phyloP scores from a whole-genome alignment of 75 land plant genomes.

The Picea sitchensis region DNA sequence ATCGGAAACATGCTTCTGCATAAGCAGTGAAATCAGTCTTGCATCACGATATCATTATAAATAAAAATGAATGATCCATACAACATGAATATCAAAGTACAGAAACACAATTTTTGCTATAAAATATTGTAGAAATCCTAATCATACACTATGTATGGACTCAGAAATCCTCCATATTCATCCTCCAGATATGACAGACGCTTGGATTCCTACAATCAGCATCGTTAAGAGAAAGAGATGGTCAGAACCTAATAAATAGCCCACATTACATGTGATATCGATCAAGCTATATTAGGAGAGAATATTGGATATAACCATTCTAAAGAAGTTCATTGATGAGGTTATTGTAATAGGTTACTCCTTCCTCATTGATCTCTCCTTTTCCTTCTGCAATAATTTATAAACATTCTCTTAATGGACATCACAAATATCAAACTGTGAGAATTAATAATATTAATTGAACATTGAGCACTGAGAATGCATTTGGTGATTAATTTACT shows the following conservation, averaged over 20 bases:
- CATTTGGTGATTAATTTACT: background rate
- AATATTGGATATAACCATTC: background rate
- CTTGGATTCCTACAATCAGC: background rate
- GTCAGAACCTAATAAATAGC: background rate
- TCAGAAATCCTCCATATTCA: background rate
- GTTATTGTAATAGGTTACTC: background rate
- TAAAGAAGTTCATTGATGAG: conserved; percentile 4
- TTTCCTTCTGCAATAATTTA: background rate
- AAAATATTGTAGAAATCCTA: background rate
- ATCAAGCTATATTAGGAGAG: background rate
- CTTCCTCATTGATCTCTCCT: background rate
- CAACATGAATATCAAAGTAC: background rate
- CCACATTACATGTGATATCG: background rate
- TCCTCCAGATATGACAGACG: too few relatives aligned
- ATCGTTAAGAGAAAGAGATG: background rate
- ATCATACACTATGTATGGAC: background rate
- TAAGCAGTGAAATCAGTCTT: conserved; percentile 57
- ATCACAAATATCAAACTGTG: background rate
- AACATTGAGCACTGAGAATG: background rate
- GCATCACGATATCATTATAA: background rate
- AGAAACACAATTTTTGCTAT: background rate
- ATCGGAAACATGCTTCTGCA: conserved; percentile 58
- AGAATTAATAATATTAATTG: background rate
- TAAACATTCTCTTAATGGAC: background rate
- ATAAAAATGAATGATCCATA: background rate